Conservation (phyloP, 495 filamentous ascomycete species). For the Podospora conica region DNA sequence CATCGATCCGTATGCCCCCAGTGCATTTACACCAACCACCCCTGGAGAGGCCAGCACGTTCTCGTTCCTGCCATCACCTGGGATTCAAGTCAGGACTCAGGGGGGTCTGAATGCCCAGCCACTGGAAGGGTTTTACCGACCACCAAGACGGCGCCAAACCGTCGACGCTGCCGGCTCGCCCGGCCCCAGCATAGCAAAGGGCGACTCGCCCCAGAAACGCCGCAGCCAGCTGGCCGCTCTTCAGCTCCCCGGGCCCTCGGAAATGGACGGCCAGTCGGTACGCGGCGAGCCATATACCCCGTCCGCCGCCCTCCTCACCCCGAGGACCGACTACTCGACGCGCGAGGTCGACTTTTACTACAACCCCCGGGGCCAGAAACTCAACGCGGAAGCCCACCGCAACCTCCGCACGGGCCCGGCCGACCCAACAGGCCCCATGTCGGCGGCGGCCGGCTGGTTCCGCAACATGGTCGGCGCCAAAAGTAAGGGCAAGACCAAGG, state of each 20-base stretch:
- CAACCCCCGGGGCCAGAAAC: constrained; percentile 79
- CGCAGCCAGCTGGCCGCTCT: constrained; percentile 29
- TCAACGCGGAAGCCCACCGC: constrained; percentile 69
- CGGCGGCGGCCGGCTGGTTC: constrained; percentile 84
- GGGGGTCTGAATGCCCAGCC: constrained; percentile 43
- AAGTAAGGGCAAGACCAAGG: constrained; percentile 84
- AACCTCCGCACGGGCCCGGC: constrained; percentile 90
- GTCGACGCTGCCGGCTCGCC: constrained; percentile 43
- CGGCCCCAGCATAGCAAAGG: constrained; percentile 32
- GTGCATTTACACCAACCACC: constrained; percentile 62
- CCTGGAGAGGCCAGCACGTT: constrained; percentile 61
- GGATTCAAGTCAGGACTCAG: constrained; percentile 33
- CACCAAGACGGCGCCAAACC: constrained; percentile 62
- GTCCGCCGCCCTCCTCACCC: constrained; percentile 21
- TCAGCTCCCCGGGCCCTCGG: constrained; percentile 26
- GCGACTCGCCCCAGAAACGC: constrained; percentile 47
- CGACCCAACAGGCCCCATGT: constrained; percentile 85
- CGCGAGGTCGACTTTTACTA: constrained; percentile 96
- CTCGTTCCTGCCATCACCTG: constrained; percentile 58
- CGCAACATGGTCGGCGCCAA: constrained; percentile 71
- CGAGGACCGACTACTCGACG: constrained; percentile 77
- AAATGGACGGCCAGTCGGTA: constrained; percentile 36
- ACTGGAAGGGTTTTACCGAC: constrained; percentile 75
- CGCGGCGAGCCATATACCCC: constrained; percentile 34
- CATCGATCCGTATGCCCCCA: constrained; percentile 35